Conservation (phyloP, 257 asterid genomes). For the Agastache rugosa region DNA sequence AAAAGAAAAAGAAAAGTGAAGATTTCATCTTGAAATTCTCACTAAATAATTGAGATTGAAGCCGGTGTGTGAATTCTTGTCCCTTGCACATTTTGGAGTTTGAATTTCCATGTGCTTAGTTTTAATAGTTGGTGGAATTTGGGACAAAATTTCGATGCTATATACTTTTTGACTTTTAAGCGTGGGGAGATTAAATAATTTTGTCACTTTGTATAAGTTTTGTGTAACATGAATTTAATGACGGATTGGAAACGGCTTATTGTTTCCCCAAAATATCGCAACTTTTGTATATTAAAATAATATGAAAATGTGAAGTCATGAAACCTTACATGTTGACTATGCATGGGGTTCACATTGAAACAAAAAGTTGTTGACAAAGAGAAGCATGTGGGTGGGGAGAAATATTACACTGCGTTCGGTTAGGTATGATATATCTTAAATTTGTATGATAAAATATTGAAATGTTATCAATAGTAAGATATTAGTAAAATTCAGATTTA, state of each 20-base stretch:
- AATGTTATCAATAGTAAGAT: too few relatives aligned
- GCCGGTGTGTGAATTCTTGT: slow-evolving; percentile 32
- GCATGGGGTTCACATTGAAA: slow-evolving; percentile 21
- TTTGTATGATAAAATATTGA: too few relatives aligned
- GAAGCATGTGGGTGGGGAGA: neutral
- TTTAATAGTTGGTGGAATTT: slow-evolving; percentile 9
- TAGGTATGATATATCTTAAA: too few relatives aligned
- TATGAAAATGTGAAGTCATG: neutral
- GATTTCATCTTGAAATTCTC: neutral
- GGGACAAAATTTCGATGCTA: slow-evolving; percentile 23
- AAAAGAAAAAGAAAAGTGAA: neutral
- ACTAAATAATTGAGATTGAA: slow-evolving; percentile 4
- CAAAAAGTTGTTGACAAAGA: slow-evolving; percentile 28
- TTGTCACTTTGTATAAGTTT: slow-evolving; percentile 23
- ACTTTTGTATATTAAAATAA: neutral
- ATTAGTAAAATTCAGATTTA: too few relatives aligned
- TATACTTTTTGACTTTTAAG: slow-evolving; percentile 28
- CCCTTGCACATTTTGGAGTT: slow-evolving; percentile 34
- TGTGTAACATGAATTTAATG: slow-evolving; percentile 19
- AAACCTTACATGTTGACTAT: slow-evolving; percentile 25
- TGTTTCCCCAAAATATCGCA: neutral
- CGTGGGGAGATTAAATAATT: slow-evolving; percentile 28
- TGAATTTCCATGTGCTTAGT: slow-evolving; percentile 34
- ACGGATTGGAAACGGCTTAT: neutral
- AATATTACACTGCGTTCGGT: neutral